Base-by-base conservation (phyloP, 257 asterid species). In the Thymus mandschuricus region DNA sequence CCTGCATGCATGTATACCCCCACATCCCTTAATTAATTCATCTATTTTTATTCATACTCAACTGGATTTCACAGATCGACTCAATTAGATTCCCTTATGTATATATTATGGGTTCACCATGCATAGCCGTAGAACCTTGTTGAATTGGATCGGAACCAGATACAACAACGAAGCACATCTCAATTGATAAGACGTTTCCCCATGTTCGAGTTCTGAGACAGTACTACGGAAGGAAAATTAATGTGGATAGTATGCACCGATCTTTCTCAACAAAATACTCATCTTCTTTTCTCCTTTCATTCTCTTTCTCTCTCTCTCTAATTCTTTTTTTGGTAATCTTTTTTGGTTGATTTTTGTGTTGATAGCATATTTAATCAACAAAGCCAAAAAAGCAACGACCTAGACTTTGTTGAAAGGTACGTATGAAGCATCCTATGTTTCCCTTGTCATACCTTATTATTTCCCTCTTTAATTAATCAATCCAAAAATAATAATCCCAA, bases 401-500 rank as follows among this genome's bases (percentile, higher is more conserved):
- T 65, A 68, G 74, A 56, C 82, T 55, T 70, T 72, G 76, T 75
- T 72, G 83, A 83, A 78, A 78, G 78, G 74, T 60, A 73, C 69
- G 81, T 73, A 60, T 69, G 74, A 75, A 75, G 87, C 72, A 83
- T 83, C 87, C 87, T 70, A 83, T 83, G 83, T 80, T 80, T 49
- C 28, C 29, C 60, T 72, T 44, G 15, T 54, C 58, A 48, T 51
- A 57, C 11, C 59, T 58, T 56, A n/a, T 74, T 68, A n/a, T 74
- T 68, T 66, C 8, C 49, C 41, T 38, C 3, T 38, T 38, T 4
- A 5, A 38, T 21, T 21, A 21, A 21, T 21, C 21, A 21, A 21
- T 21, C 21, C 21, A 21, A 21, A 21, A 21, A 21, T 21, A 21
- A 21, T 21, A 21, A 21, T 21, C 21, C 21, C 21, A 21, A 21